These are phyloP conservation scores for Euphorbia celastroides DNA, from an alignment of 441 rosid species.

Conservation along the genomic window DNA sequence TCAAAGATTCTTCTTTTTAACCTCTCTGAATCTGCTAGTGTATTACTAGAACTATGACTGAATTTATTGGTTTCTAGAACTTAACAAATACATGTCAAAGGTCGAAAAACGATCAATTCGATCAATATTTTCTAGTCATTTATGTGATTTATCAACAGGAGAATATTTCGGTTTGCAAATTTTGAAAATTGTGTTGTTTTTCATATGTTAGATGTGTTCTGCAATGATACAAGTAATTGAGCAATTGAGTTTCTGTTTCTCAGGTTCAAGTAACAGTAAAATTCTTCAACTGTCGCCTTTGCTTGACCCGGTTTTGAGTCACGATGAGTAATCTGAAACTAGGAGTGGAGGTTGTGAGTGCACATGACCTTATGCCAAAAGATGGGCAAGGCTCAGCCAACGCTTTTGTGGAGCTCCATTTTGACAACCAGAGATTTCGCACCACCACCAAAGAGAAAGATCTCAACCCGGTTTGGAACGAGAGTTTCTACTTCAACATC, in stretches of 20 bases:
- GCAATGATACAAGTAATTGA: neutral
- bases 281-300: too few relatives aligned
- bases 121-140: neutral
- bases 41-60: neutral
- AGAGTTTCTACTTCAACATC: conserved; percentile 75
- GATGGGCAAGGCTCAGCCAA: conserved; percentile 57
- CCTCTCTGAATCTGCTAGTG: neutral
- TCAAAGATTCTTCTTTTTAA: neutral
- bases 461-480: conserved; percentile 79
- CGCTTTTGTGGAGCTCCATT: conserved; percentile 77
- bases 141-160: neutral
- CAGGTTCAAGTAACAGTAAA: conserved; percentile 32
- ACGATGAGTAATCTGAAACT: conserved; percentile 71
- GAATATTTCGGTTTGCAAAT: neutral
- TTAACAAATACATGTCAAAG: neutral
- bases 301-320: neutral
- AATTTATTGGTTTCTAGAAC: neutral
- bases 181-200: neutral
- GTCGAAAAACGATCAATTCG: neutral
- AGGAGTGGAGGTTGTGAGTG: conserved; percentile 82
- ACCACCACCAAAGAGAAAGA: conserved; percentile 63
- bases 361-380: conserved; percentile 59
- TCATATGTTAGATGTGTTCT: neutral
- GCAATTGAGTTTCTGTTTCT: conserved; percentile 5
- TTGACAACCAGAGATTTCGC: conserved; percentile 67